Percentiles rank a stretch among this genome's conserved stretches.
phyloP scores from a whole-genome alignment of 2,329 filamentous ascomycete genomes.

The Calonectria pseudoreteaudii region DNA sequence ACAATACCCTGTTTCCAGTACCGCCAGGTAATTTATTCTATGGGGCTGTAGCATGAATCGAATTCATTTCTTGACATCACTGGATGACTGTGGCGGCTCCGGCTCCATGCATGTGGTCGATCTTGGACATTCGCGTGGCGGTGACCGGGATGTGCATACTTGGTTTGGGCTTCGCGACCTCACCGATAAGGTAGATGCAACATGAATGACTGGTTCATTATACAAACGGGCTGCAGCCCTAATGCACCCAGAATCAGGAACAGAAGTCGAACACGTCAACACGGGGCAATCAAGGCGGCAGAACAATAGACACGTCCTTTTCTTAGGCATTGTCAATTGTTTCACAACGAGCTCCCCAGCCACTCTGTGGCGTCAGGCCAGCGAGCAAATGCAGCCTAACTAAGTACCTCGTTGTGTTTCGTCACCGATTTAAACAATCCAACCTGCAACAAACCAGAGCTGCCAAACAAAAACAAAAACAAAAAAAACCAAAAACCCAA shows the following conservation, averaged over 20 bases:
- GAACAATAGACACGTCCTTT: not conserved
- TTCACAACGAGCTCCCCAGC: slow-evolving; percentile 14
- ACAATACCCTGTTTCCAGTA: not conserved
- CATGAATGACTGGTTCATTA: not conserved
- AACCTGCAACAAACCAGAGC: not conserved
- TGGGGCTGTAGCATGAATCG: not conserved
- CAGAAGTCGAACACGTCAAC: not conserved
- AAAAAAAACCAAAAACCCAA: not conserved
- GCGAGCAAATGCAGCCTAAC: not conserved
- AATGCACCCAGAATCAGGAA: not conserved
- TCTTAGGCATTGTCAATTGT: not conserved
- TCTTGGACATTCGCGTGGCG: slow-evolving; percentile 4
- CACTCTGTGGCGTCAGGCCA: slow-evolving; percentile 25
- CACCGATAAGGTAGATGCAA: not conserved
- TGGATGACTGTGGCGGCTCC: not conserved
- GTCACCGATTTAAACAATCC: slow-evolving; percentile 7
- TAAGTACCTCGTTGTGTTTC: not conserved
- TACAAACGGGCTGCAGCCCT: not conserved
- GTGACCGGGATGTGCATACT: not conserved
- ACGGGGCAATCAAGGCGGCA: not conserved
- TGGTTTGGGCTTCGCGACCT: slow-evolving; percentile 1
- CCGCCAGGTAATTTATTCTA: not conserved
- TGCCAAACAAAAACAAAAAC: not conserved
- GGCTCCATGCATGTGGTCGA: slow-evolving; percentile 10
- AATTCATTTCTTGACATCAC: not conserved